Evolutionary conservation across 495 filamentous ascomycete species (phyloP).

Genomic region (Aspergillus cavernicola): DNA sequence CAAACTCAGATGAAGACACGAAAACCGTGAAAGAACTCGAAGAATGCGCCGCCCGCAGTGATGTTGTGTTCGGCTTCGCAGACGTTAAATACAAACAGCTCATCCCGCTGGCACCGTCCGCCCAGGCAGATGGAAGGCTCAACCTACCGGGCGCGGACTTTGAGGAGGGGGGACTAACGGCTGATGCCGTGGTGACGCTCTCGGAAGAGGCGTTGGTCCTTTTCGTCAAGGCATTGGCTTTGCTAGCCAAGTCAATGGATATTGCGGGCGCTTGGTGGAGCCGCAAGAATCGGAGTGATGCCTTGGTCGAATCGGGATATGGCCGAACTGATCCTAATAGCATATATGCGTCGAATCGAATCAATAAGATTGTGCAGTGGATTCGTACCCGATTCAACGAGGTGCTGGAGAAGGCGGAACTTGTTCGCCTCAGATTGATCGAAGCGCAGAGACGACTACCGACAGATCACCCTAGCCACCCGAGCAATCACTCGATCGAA

Average conservation of each 20-base stretch:
- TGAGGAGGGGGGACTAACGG: constrained; percentile 57
- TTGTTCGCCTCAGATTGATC: constrained; percentile 80
- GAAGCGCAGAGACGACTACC: constrained; percentile 84
- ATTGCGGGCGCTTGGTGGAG: constrained; percentile 92
- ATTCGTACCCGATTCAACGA: constrained; percentile 92
- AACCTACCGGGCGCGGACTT: constrained; percentile 29
- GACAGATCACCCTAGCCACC: constrained; percentile 79
- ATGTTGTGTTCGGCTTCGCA: constrained; percentile 94
- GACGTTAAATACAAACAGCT: constrained; percentile 98
- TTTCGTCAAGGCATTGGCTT: constrained; percentile 86
- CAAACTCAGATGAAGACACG: constrained; percentile 73
- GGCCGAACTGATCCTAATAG: constrained; percentile 41
- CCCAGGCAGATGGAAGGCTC: constrained; percentile 44
- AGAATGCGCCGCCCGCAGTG: constrained; percentile 84
- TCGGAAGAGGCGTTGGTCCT: constrained; percentile 94
- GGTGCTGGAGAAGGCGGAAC: constrained; percentile 89
- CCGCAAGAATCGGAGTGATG: constrained; percentile 66
- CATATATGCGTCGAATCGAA: constrained; percentile 61
- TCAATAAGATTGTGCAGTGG: constrained; percentile 95
- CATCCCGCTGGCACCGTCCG: constrained; percentile 77
- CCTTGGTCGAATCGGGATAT: constrained; percentile 45
- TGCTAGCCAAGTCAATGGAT: constrained; percentile 94
- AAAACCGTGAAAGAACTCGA: constrained; percentile 77
- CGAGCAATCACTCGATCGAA: constrained; percentile 62
- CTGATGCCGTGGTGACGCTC: constrained; percentile 78